phyloP scores from a whole-genome alignment of 345 rosid species.

The Eutrema heterophyllum region DNA sequence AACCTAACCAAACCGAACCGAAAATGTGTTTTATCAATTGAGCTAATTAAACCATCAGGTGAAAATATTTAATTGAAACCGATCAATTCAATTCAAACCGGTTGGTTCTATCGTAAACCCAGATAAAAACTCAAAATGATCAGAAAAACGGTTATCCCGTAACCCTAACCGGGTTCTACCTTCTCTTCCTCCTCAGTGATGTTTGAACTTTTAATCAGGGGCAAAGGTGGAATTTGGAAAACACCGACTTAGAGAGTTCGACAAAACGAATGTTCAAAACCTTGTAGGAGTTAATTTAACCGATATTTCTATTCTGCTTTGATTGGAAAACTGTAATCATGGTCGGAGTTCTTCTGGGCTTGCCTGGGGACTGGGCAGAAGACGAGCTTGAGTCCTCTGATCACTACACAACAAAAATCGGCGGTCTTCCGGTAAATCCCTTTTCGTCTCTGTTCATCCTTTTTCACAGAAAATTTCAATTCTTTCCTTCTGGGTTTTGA shows the following conservation, averaged over 20 bases:
- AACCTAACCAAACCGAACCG: not conserved
- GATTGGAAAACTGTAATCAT: conserved; percentile 1
- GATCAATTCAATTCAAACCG: not conserved
- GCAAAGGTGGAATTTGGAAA: no score
- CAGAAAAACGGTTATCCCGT: not conserved
- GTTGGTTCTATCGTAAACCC: not conserved
- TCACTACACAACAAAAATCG: conserved; percentile 73
- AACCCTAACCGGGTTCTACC: not conserved
- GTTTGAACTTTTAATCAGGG: not conserved
- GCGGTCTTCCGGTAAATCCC: conserved; percentile 69
- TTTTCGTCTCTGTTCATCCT: not conserved
- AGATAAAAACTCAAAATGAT: no score
- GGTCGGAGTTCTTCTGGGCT: conserved; percentile 49
- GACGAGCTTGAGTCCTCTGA: conserved; percentile 63
- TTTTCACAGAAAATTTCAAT: not conserved
- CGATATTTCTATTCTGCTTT: not conserved
- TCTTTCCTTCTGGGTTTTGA: not conserved
- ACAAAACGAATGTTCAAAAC: not conserved
- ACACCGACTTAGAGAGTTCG: no score
- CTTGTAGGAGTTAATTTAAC: not conserved
- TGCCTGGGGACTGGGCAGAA: conserved; percentile 88
- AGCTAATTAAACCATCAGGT: not conserved
- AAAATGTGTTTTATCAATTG: no score
- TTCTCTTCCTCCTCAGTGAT: not conserved
- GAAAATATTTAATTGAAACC: not conserved